phyloP scores from a whole-genome alignment of 768 basidiomycete genomes.

The Pleurotus sapidus region DNA sequence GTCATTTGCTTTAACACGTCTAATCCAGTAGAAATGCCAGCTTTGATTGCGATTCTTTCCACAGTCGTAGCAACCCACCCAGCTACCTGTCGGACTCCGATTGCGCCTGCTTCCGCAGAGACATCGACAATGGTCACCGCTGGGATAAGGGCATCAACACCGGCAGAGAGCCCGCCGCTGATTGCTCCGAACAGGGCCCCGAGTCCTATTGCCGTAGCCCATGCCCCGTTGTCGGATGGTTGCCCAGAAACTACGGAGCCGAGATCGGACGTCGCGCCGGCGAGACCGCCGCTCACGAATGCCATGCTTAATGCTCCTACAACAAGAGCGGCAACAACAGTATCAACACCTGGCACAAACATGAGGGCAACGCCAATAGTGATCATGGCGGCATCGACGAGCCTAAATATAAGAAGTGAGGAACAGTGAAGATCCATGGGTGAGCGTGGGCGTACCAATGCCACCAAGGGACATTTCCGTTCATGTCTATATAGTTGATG shows the following conservation, averaged over 20 bases:
- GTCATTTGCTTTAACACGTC: background rate
- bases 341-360: background rate
- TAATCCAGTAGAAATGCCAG: background rate
- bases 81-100: background rate
- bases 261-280: too few relatives aligned
- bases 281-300: background rate
- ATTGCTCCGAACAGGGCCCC: background rate
- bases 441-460: conserved; percentile 1
- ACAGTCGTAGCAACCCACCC: background rate
- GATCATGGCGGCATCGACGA: background rate
- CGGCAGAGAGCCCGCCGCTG: background rate
- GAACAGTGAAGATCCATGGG: background rate
- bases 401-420: background rate
- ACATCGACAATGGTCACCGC: background rate
- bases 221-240: background rate
- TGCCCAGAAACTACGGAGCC: too few relatives aligned
- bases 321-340: background rate
- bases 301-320: background rate
- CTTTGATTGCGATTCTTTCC: too few relatives aligned
- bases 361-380: background rate
- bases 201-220: background rate
- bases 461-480: conserved; percentile 14
- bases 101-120: background rate
- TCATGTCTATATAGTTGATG: conserved; percentile 12
- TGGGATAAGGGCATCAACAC: background rate